Evolutionary conservation across 73 alveolate species (phyloP).

Genomic region (Stentor coeruleus): DNA sequence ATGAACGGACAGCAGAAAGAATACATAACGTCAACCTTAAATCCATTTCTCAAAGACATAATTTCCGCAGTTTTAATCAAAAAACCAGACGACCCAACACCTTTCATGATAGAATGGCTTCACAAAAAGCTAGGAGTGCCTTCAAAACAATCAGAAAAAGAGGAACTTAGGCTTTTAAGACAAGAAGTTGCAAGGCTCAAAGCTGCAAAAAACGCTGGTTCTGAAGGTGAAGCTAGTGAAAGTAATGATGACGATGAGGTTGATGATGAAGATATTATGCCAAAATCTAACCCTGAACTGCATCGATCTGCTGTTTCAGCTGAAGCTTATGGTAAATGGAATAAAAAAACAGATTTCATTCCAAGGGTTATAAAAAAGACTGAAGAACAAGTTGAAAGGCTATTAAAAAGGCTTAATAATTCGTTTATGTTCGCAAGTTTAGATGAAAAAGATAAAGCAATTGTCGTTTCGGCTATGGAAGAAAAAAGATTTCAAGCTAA

Average conservation of each 20-base stretch:
- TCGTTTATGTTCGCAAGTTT: slow-evolving; percentile 78
- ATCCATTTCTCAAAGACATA: background rate
- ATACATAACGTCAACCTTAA: background rate
- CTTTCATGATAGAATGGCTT: background rate
- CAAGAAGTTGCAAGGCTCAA: background rate
- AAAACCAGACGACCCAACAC: background rate
- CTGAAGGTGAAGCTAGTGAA: background rate
- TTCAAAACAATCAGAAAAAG: background rate
- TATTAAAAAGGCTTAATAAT: slow-evolving; percentile 72
- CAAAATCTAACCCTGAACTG: no score
- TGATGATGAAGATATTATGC: slow-evolving; percentile 44
- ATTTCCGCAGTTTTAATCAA: background rate
- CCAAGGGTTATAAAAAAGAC: slow-evolving; percentile 76
- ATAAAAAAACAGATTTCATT: slow-evolving; percentile 74
- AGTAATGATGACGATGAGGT: slow-evolving; percentile 29
- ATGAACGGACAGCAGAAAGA: background rate
- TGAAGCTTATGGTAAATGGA: slow-evolving; percentile 95
- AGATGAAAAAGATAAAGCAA: slow-evolving; percentile 45
- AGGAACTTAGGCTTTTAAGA: background rate
- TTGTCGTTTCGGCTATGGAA: slow-evolving; percentile 93
- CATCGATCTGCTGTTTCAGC: slow-evolving; percentile 97
- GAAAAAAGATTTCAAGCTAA: slow-evolving; percentile 42
- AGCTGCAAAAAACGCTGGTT: background rate
- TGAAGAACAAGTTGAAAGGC: slow-evolving; percentile 71
- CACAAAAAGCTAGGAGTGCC: background rate